These are phyloP conservation scores for Chaetomium globosum DNA, from an alignment of 2,329 filamentous ascomycete genomes.

Conservation along the genomic window DNA sequence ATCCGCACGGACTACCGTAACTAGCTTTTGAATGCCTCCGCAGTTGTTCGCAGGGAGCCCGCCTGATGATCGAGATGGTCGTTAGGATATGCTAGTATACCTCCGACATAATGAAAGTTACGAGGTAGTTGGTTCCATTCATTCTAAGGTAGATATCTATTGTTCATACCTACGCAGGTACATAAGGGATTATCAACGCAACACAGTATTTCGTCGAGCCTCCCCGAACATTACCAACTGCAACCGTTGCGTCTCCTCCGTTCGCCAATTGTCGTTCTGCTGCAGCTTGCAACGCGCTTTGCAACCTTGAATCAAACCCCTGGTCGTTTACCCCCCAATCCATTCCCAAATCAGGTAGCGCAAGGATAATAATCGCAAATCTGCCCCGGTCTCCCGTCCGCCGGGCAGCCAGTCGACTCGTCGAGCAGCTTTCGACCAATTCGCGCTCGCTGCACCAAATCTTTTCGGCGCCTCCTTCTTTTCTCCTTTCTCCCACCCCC, in stretches of 20 bases:
- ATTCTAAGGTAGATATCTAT: too few species aligned
- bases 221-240: background rate
- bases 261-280: constrained; percentile 1
- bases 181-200: background rate
- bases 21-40: background rate
- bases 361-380: constrained; percentile 36
- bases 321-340: constrained; percentile 22
- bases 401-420: constrained; percentile 21
- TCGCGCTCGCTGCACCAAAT: constrained; percentile 26
- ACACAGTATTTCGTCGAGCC: background rate
- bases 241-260: constrained; percentile 8
- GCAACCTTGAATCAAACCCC: constrained; percentile 25
- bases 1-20: constrained; percentile 1
- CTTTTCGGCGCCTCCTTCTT: constrained; percentile 24
- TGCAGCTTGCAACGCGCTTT: constrained; percentile 23
- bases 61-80: background rate
- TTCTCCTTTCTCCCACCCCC: constrained; percentile 13
- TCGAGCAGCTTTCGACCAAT: constrained; percentile 21
- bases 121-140: too few species aligned
- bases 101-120: background rate
- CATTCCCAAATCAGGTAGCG: constrained; percentile 33
- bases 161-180: too few species aligned
- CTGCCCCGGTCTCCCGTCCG: constrained; percentile 31
- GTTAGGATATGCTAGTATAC: too few species aligned
- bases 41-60: constrained; percentile 1